A percentile compares a stretch with the other conserved stretches of the same genome.
Conservation (phyloP, 495 filamentous ascomycete genomes). For the Tirmania nivea region DNA sequence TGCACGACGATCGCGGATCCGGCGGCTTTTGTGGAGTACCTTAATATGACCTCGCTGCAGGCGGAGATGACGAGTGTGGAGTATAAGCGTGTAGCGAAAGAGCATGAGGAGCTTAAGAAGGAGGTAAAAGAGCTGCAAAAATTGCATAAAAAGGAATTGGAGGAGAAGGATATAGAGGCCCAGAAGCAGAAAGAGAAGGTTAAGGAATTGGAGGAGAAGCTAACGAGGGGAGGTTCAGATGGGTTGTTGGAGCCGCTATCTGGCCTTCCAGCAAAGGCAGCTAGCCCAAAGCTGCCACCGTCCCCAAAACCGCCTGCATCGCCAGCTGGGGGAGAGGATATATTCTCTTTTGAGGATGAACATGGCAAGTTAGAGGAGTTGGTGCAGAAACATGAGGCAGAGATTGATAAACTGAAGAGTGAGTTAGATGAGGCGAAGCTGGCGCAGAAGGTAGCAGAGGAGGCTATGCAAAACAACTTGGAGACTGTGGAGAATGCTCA, state of each 20-base stretch:
- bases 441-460: conserved; percentile 33
- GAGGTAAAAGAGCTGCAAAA: conserved; percentile 43
- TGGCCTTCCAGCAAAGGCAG: neutral
- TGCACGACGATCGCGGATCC: conserved; percentile 72
- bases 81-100: conserved; percentile 63
- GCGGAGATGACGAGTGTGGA: conserved; percentile 82
- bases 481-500: conserved; percentile 22
- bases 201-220: conserved; percentile 12
- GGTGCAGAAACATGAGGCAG: conserved; percentile 37
- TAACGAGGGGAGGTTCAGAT: conserved; percentile 3
- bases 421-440: conserved; percentile 29
- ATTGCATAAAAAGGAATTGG: conserved; percentile 19
- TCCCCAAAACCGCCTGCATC: conserved; percentile 5
- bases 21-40: conserved; percentile 67
- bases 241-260: conserved; percentile 1
- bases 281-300: conserved; percentile 13
- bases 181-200: conserved; percentile 8
- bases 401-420: conserved; percentile 42
- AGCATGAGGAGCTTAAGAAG: conserved; percentile 59
- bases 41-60: conserved; percentile 71
- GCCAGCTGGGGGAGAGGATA: conserved; percentile 32
- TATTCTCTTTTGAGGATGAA: conserved; percentile 75
- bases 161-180: conserved; percentile 18
- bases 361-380: conserved; percentile 42
- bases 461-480: conserved; percentile 30